These are phyloP conservation scores for Tephrocybe sp. DNA, from an alignment of 768 basidiomycete genomes.

Conservation along the genomic window DNA sequence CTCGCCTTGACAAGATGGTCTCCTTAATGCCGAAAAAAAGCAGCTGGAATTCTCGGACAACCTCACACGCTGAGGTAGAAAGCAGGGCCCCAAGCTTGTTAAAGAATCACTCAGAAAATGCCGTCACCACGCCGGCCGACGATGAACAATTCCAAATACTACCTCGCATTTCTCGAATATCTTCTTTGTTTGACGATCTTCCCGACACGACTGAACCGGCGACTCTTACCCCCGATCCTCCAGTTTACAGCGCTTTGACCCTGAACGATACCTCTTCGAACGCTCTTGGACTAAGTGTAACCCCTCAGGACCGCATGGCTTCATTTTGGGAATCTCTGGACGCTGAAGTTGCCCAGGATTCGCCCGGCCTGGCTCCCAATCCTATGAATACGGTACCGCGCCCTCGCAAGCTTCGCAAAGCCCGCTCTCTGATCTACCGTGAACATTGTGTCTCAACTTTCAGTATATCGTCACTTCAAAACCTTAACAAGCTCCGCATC, in stretches of 20 bases:
- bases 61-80: background rate
- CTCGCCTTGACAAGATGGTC: constrained; percentile 2
- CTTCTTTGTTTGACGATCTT: constrained; percentile 16
- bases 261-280: constrained; percentile 12
- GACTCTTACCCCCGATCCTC: constrained; percentile 10
- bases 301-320: constrained; percentile 25
- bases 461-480: constrained; percentile 33
- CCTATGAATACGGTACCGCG: constrained; percentile 21
- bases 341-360: constrained; percentile 25
- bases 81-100: background rate
- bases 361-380: constrained; percentile 12
- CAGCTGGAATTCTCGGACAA: constrained; percentile 3
- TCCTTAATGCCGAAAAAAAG: background rate
- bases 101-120: background rate
- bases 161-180: constrained; percentile 10
- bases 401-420: constrained; percentile 38
- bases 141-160: constrained; percentile 5
- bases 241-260: constrained; percentile 12
- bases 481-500: constrained; percentile 36
- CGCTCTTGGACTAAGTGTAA: constrained; percentile 19
- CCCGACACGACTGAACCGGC: constrained; percentile 3
- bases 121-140: background rate
- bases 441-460: constrained; percentile 28
- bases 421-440: constrained; percentile 32
- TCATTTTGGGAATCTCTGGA: constrained; percentile 50